Evolutionary conservation across 1,284 basidiomycete species (phyloP).

Genomic region (Sanghuangporus sanghuang): DNA sequence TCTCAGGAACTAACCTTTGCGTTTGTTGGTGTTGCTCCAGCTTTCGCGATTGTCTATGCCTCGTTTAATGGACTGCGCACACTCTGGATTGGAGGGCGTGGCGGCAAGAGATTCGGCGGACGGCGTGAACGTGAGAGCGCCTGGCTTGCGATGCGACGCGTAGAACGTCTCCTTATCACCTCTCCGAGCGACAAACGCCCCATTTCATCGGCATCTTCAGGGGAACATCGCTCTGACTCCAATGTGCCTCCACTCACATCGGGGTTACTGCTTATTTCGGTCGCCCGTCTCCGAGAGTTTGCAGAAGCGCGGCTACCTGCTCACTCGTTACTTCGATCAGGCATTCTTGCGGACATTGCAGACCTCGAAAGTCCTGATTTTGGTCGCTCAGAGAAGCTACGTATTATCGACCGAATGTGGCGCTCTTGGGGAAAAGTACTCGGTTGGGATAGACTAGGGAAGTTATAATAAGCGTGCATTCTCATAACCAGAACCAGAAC

Average conservation of each 20-base stretch:
- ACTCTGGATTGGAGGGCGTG: slow-evolving; percentile 44
- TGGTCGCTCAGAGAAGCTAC: slow-evolving; percentile 63
- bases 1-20: slow-evolving; percentile 97
- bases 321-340: slow-evolving; percentile 58
- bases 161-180: slow-evolving; percentile 59
- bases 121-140: slow-evolving; percentile 39
- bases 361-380: slow-evolving; percentile 77
- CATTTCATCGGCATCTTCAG: slow-evolving; percentile 24
- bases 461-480: not conserved
- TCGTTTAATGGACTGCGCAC: slow-evolving; percentile 48
- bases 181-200: slow-evolving; percentile 31
- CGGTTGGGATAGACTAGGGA: slow-evolving; percentile 42
- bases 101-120: slow-evolving; percentile 50
- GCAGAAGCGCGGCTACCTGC: slow-evolving; percentile 50
- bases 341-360: slow-evolving; percentile 81
- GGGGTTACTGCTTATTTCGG: slow-evolving; percentile 69
- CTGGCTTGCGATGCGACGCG: slow-evolving; percentile 63
- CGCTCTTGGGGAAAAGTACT: slow-evolving; percentile 70
- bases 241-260: slow-evolving; percentile 51
- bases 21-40: slow-evolving; percentile 94
- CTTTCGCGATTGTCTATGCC: slow-evolving; percentile 77
- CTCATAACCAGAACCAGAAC: not conserved
- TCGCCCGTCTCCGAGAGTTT: slow-evolving; percentile 62
- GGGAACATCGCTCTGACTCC: not conserved
- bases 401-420: slow-evolving; percentile 88